phyloP scores from a whole-genome alignment of 2,329 filamentous ascomycete species.

The Chalara sp. region DNA sequence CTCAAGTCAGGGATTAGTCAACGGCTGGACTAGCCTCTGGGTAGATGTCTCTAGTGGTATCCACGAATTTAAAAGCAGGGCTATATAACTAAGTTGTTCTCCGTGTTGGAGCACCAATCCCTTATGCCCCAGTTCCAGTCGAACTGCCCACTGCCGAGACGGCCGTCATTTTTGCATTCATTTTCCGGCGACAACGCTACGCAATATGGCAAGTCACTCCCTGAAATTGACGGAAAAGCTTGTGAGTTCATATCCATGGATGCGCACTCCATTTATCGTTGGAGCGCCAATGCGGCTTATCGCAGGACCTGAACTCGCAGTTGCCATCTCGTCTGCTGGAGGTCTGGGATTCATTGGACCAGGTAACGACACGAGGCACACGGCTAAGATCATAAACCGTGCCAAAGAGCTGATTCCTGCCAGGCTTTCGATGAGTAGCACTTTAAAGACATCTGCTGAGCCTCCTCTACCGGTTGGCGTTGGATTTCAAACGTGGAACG shows the following conservation, averaged over 20 bases:
- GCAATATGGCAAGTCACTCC: too few relatives aligned
- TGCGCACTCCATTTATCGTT: constrained; percentile 48
- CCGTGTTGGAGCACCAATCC: too few relatives aligned
- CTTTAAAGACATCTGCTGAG: background rate
- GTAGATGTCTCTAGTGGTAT: too few relatives aligned
- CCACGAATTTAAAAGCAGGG: too few relatives aligned
- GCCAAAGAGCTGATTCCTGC: background rate
- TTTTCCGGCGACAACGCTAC: too few relatives aligned
- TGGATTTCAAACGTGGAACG: constrained; percentile 37
- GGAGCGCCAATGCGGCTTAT: constrained; percentile 63
- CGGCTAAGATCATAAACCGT: constrained; percentile 18
- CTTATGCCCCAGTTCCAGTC: too few relatives aligned
- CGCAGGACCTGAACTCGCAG: constrained; percentile 45
- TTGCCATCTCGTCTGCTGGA: constrained; percentile 51
- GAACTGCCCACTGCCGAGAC: too few relatives aligned
- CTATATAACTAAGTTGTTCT: too few relatives aligned
- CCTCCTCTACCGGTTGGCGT: constrained; percentile 34
- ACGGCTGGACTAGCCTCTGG: too few relatives aligned
- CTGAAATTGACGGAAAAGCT: too few relatives aligned
- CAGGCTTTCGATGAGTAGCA: constrained; percentile 3
- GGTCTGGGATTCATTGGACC: constrained; percentile 41
- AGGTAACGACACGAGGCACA: constrained; percentile 20
- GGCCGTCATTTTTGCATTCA: too few relatives aligned
- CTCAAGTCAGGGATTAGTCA: too few relatives aligned
- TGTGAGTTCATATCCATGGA: constrained; percentile 46